Evolutionary conservation across 352 stramenopile species (phyloP).

Genomic region (Globisporangium nunn): DNA sequence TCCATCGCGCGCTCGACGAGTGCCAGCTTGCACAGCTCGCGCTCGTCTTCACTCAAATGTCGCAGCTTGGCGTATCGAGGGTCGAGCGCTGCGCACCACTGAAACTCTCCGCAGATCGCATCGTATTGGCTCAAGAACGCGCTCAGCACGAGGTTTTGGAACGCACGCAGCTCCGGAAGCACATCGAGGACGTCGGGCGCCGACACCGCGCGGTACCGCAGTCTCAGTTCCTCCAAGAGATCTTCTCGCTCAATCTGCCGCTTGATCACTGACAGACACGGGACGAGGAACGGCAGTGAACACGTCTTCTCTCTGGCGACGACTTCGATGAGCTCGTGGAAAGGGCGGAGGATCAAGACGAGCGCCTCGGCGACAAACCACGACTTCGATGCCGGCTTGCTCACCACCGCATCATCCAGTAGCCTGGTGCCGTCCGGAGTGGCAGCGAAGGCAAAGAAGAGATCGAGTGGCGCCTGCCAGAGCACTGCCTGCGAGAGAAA

Average conservation of each 20-base stretch:
- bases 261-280: constrained; percentile 26
- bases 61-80: constrained; percentile 36
- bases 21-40: constrained; percentile 16
- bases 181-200: background rate
- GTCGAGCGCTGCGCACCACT: constrained; percentile 39
- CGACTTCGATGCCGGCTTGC: constrained; percentile 10
- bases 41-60: constrained; percentile 31
- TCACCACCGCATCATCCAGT: constrained; percentile 1
- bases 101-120: constrained; percentile 13
- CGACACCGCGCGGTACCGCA: constrained; percentile 3
- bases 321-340: constrained; percentile 37
- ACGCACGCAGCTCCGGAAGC: constrained; percentile 7
- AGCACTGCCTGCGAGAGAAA: constrained; percentile 16
- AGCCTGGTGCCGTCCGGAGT: constrained; percentile 4
- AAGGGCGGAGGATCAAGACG: constrained; percentile 27
- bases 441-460: constrained; percentile 11
- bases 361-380: constrained; percentile 37
- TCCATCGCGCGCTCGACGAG: constrained; percentile 16
- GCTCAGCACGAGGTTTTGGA: constrained; percentile 11
- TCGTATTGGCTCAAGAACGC: constrained; percentile 11
- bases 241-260: constrained; percentile 22
- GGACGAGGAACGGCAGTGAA: constrained; percentile 30
- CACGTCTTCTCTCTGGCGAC: constrained; percentile 23
- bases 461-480: constrained; percentile 17
- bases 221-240: constrained; percentile 20